Evolutionary conservation across 176 grass and related monocot genomes (phyloP).

Genomic region (Triticum urartu): DNA sequence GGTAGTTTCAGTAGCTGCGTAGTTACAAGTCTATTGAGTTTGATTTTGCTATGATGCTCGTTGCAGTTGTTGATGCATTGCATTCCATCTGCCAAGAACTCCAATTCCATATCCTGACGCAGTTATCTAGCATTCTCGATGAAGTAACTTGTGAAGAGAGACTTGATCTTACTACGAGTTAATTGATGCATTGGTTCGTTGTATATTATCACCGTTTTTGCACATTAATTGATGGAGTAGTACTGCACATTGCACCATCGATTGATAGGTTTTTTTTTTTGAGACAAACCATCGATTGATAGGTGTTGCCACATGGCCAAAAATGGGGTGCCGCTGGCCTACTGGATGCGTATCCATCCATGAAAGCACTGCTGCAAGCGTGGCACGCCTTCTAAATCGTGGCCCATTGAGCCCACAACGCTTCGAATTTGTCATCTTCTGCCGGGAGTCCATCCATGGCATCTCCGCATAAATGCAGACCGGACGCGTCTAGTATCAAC

Average conservation of each 20-base stretch:
- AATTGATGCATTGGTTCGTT: not conserved
- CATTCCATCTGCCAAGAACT: not conserved
- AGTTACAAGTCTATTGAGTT: not conserved
- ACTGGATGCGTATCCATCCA: not conserved
- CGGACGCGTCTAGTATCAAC: too few species aligned
- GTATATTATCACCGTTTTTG: too few species aligned
- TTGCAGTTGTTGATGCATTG: not conserved
- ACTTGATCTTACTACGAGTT: not conserved
- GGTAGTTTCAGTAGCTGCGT: not conserved
- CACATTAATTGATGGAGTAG: too few species aligned
- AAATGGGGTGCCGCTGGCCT: too few species aligned
- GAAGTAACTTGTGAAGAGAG: not conserved
- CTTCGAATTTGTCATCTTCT: not conserved
- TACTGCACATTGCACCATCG: too few species aligned
- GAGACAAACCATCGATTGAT: not conserved
- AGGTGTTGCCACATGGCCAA: too few species aligned
- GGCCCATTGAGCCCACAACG: not conserved
- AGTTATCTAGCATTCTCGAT: not conserved
- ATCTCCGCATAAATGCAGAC: too few species aligned
- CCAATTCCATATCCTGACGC: not conserved
- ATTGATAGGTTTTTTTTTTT: not conserved
- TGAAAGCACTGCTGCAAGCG: too few species aligned
- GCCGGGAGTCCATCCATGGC: too few species aligned
- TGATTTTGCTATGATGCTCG: not conserved
- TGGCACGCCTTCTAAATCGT: not conserved